A percentile compares a stretch with the other conserved stretches of the same genome.
These are phyloP conservation scores for Luffa aegyptiaca DNA, from an alignment of 306 rosid species.

Conservation along the genomic window DNA sequence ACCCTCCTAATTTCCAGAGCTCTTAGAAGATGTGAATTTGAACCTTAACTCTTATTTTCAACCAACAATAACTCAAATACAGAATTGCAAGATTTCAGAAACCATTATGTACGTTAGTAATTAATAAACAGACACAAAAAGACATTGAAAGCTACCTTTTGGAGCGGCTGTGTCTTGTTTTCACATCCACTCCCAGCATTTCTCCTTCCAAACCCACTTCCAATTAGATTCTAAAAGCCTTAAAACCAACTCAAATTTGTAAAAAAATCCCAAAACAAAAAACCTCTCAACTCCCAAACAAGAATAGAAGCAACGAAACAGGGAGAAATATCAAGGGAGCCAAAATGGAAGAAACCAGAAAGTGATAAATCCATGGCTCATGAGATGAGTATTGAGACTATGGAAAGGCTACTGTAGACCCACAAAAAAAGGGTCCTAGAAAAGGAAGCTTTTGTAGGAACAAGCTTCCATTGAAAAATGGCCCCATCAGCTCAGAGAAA, in stretches of 20 bases:
- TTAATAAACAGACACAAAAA: not conserved
- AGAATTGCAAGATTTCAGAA: not conserved
- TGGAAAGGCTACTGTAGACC: too few species aligned
- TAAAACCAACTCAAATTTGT: not conserved
- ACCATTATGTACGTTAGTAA: too few species aligned
- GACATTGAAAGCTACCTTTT: not conserved
- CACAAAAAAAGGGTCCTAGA: too few species aligned
- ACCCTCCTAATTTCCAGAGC: not conserved
- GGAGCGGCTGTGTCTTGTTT: too few species aligned
- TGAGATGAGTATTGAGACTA: too few species aligned
- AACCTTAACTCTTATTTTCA: too few species aligned
- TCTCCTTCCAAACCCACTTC: slow-evolving; percentile 22
- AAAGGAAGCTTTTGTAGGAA: too few species aligned
- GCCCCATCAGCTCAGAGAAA: not conserved
- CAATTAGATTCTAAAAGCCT: slow-evolving; percentile 16
- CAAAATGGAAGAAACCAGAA: too few species aligned
- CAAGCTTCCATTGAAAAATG: too few species aligned
- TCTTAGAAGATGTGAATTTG: too few species aligned
- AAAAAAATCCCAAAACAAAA: too few species aligned
- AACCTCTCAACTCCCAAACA: not conserved
- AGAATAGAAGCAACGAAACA: not conserved
- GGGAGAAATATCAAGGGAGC: not conserved
- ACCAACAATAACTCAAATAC: not conserved
- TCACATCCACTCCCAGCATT: slow-evolving; percentile 10
- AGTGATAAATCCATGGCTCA: too few species aligned